These are phyloP conservation scores for Mycosphaerella sp. DNA, from an alignment of 2,329 filamentous ascomycete genomes.

Conservation along the genomic window DNA sequence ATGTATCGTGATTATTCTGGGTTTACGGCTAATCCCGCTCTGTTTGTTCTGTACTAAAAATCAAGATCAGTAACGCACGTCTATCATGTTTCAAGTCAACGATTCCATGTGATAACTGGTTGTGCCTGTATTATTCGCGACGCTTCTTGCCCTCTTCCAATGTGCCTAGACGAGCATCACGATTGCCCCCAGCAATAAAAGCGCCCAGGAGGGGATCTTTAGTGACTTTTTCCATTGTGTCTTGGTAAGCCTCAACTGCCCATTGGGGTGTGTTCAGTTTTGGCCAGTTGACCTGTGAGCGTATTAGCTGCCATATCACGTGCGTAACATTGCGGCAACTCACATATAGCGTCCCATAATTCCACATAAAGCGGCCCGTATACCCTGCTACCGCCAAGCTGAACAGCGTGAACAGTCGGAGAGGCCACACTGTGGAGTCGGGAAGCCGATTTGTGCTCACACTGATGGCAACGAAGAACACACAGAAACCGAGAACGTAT, in stretches of 20 bases:
- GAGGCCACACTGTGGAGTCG: constrained; percentile 69
- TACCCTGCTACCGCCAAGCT: constrained; percentile 67
- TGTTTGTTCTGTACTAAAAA: not conserved
- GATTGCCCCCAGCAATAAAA: constrained; percentile 65
- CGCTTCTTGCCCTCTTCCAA: constrained; percentile 98
- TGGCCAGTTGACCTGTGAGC: constrained; percentile 87
- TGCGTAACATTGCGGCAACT: constrained; percentile 37
- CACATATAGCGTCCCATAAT: constrained; percentile 90
- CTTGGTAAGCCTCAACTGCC: constrained; percentile 80
- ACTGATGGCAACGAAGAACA: constrained; percentile 75
- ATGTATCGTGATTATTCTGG: not conserved
- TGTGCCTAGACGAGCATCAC: constrained; percentile 72
- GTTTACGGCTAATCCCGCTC: not conserved
- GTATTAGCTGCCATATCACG: not conserved
- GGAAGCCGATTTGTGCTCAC: constrained; percentile 65
- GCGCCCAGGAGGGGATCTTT: constrained; percentile 76
- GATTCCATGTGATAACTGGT: not conserved
- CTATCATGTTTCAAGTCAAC: not conserved
- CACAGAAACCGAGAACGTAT: constrained; percentile 77
- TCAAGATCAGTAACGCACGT: not conserved
- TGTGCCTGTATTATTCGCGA: constrained; percentile 58
- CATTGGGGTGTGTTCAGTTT: constrained; percentile 86
- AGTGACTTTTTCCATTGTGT: constrained; percentile 73
- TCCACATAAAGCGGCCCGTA: constrained; percentile 69
- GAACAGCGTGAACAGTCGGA: constrained; percentile 74